phyloP scores from a whole-genome alignment of 495 filamentous ascomycete genomes.

The Neurospora tetrasperma region DNA sequence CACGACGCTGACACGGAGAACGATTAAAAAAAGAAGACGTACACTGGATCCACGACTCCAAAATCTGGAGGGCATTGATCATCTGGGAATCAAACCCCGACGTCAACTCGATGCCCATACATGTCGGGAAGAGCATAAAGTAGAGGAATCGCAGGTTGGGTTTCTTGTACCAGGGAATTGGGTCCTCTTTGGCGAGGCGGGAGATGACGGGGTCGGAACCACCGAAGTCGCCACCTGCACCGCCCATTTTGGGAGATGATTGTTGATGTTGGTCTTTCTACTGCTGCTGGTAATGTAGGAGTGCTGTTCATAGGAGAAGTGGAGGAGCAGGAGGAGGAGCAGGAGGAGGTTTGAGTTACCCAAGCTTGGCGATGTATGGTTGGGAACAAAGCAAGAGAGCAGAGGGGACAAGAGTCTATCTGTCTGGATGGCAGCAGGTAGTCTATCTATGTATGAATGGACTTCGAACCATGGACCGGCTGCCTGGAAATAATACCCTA shows the following conservation, averaged over 20 bases:
- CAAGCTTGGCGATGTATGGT: not conserved
- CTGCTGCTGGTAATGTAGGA: not conserved
- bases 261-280: not conserved
- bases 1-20: not conserved
- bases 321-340: too few relatives aligned
- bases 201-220: constrained; percentile 34
- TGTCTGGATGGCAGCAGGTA: too few relatives aligned
- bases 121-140: constrained; percentile 49
- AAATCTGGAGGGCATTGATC: constrained; percentile 58
- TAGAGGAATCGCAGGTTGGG: constrained; percentile 51
- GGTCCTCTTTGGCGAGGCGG: constrained; percentile 41
- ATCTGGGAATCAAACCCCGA: constrained; percentile 64
- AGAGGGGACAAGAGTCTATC: not conserved
- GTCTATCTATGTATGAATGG: too few relatives aligned
- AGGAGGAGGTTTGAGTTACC: not conserved
- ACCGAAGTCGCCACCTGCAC: not conserved
- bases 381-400: not conserved
- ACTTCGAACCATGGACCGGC: too few relatives aligned
- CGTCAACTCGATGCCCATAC: constrained; percentile 63
- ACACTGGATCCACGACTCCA: constrained; percentile 45
- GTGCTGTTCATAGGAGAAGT: too few relatives aligned
- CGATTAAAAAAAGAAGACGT: constrained; percentile 6
- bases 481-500: too few relatives aligned
- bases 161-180: constrained; percentile 48
- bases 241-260: not conserved